Conservation (phyloP, 331 rosid species). For the Pyrus hybrid region DNA sequence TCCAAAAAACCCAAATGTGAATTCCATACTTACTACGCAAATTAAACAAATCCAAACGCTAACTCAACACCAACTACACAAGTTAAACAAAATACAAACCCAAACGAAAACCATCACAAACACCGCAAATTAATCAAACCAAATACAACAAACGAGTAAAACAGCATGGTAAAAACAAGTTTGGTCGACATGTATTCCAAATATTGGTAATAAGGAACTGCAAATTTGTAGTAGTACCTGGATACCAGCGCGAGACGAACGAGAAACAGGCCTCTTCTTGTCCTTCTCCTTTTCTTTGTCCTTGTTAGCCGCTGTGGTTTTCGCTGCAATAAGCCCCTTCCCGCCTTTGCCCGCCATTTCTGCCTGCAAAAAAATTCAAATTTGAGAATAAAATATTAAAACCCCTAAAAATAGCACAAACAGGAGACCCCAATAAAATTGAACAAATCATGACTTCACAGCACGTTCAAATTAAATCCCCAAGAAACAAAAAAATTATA, state of each 20-base stretch:
- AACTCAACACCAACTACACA: too few species aligned
- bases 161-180: too few species aligned
- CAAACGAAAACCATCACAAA: too few species aligned
- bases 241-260: conserved; percentile 94
- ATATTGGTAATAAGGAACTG: background rate
- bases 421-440: background rate
- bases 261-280: conserved; percentile 78
- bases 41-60: too few species aligned
- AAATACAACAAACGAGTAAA: too few species aligned
- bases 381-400: background rate
- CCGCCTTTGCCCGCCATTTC: conserved; percentile 97
- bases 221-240: conserved; percentile 36
- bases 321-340: conserved; percentile 84
- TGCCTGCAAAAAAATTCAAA: conserved; percentile 18
- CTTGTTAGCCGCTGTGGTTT: conserved; percentile 81
- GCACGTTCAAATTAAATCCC: background rate
- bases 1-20: too few species aligned
- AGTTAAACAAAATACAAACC: too few species aligned
- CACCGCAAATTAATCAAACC: too few species aligned
- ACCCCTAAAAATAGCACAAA: background rate
- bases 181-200: background rate
- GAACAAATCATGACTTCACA: background rate
- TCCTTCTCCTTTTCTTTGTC: conserved; percentile 83
- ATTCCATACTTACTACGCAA: too few species aligned
- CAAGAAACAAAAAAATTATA: background rate